Evolutionary conservation across 2,329 filamentous ascomycete genomes (phyloP), one percentile per base, ranked within the genome.

Genomic region (Colletotrichum kahawae): DNA sequence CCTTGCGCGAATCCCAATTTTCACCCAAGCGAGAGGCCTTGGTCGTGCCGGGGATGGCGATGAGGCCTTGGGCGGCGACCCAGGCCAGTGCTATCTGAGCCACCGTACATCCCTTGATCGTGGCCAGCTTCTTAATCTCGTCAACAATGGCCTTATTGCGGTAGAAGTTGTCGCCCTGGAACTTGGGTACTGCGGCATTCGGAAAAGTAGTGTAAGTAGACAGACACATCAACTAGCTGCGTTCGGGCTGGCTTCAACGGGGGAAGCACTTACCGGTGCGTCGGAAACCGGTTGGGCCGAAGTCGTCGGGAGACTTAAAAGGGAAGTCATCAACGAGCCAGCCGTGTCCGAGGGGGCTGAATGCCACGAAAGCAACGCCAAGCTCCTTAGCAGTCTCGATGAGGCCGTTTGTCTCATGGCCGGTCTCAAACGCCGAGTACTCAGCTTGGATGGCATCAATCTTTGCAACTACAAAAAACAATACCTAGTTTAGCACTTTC

Each of bases 401-500:
- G 9, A 88, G 77, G 2, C 82, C 83, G n/a, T 78, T 75, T 12
- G 74, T 75, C 70, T 80, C 80, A 68, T 78, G 78, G 2, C 78
- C 4, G 1, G 76, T 78, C 74, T 79, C 78, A 38, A 79, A 77
- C 1, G 76, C 76, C 27, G 81, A 87, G 78, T 88, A 87, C 70
- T 88, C 86, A 2, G 86, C 86, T 70, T 88, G 86, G 4, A 88
- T 65, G 3, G 86, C 86, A 70, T 87, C 85, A 29, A 88, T 87
- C 70, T 85, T 85, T 72, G 86, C 85, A 69, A 88, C 86, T 88
- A 64, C 13, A 38, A 38, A 18, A 38, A 5, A 14, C 36, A 38
- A 38, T 18, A 18, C 16, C 36, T 38, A 7, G 16, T 38, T 38
- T 5, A 38, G 36, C 16, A 7, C 16, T 14, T 5, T 34, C 13